Evolutionary conservation across 2,329 filamentous ascomycete species (phyloP).

Genomic region (Rutstroemia sp.): DNA sequence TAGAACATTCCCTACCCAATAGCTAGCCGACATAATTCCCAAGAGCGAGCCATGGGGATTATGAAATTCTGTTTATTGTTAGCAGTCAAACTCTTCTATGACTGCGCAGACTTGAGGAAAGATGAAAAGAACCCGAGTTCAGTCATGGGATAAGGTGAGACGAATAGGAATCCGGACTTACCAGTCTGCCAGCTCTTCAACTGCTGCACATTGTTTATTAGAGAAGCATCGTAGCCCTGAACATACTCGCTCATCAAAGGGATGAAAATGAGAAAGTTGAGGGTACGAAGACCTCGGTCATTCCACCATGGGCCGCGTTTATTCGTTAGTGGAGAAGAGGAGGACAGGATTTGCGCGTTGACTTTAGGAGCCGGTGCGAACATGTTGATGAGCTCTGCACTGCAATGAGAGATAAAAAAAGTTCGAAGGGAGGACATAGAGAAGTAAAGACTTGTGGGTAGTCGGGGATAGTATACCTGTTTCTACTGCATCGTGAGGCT

Average conservation of each 20-base stretch:
- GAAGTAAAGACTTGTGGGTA: no score
- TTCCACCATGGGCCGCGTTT: conserved; percentile 16
- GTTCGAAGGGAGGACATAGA: no score
- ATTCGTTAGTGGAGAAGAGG: conserved; percentile 10
- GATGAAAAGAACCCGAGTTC: not conserved
- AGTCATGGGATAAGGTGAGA: not conserved
- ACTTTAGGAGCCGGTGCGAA: not conserved
- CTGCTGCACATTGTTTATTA: conserved; percentile 19
- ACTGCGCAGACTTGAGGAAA: not conserved
- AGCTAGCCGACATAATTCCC: conserved; percentile 14
- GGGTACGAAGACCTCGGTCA: conserved; percentile 10
- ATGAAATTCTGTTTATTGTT: conserved; percentile 13
- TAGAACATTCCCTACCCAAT: conserved; percentile 17
- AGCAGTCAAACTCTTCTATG: not conserved
- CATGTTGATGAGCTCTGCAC: not conserved
- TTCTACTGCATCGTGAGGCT: no score
- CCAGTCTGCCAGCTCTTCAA: conserved; percentile 13
- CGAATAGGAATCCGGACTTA: not conserved
- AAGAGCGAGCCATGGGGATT: conserved; percentile 12
- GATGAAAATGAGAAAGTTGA: conserved; percentile 17
- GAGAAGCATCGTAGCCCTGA: conserved; percentile 14
- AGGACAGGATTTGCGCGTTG: not conserved
- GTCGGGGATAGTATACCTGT: no score
- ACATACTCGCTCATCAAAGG: conserved; percentile 19
- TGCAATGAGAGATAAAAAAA: no score